Percentiles rank a stretch among this genome's conserved stretches.
phyloP scores from a whole-genome alignment of 257 asterid species.

The Solanum chilense region DNA sequence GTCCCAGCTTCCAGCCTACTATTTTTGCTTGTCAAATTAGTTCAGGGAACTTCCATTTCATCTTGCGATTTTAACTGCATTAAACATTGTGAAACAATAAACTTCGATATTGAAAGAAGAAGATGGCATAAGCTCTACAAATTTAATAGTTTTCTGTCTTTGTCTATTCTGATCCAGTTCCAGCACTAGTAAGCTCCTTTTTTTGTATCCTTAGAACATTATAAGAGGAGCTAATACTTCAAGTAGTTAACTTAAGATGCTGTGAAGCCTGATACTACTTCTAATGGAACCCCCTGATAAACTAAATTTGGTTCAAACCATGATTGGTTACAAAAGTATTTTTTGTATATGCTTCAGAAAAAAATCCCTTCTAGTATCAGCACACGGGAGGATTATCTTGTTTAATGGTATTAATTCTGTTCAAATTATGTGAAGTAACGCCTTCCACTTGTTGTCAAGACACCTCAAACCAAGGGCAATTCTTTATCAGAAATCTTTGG shows the following conservation, averaged over 20 bases:
- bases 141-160: background rate
- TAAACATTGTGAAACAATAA: background rate
- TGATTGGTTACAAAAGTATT: background rate
- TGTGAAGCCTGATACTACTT: background rate
- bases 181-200: background rate
- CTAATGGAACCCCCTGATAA: background rate
- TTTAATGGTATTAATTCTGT: background rate
- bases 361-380: background rate
- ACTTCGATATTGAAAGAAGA: background rate
- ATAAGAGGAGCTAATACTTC: background rate
- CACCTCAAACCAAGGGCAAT: background rate
- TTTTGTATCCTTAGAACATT: background rate
- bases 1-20: background rate
- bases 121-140: background rate
- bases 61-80: background rate
- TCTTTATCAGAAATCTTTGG: background rate
- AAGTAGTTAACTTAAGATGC: background rate
- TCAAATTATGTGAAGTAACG: background rate
- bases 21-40: background rate
- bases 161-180: background rate
- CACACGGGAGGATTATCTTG: background rate
- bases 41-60: background rate
- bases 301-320: background rate
- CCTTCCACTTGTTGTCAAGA: background rate
- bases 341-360: background rate